Evolutionary conservation across 345 rosid species (phyloP).

Genomic region (Melaleuca quinquenervia): DNA sequence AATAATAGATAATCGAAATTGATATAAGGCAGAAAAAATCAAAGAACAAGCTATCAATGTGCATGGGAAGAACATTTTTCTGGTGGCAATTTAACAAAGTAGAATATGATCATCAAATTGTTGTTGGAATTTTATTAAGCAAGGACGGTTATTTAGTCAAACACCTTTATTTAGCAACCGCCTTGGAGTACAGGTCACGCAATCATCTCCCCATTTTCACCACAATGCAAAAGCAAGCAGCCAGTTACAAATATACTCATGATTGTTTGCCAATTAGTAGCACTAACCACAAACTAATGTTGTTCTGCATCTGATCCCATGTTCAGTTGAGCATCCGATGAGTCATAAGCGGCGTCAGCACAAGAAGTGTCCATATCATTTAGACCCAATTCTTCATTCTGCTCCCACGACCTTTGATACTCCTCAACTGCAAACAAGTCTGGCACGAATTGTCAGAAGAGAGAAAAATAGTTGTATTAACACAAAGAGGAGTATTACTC

Average conservation of each 20-base stretch:
- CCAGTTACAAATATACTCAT: not conserved
- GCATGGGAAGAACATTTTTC: not conserved
- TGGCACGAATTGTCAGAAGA: not conserved
- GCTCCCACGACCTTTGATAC: slow-evolving; percentile 86
- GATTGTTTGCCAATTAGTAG: not conserved
- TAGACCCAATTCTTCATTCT: slow-evolving; percentile 86
- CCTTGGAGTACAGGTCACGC: not conserved
- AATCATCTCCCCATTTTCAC: not conserved
- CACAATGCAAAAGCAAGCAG: not conserved
- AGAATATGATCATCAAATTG: not conserved
- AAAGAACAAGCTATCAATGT: too few relatives aligned
- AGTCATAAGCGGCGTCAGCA: slow-evolving; percentile 71
- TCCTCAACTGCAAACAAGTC: slow-evolving; percentile 49
- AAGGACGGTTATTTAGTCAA: not conserved
- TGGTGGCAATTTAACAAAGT: not conserved
- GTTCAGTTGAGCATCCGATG: not conserved
- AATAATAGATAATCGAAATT: too few relatives aligned
- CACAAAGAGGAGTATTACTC: not conserved
- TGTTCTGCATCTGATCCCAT: not conserved
- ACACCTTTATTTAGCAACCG: not conserved
- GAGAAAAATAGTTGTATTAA: not conserved
- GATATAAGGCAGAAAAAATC: too few relatives aligned
- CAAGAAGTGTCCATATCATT: slow-evolving; percentile 83
- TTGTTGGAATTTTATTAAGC: not conserved
- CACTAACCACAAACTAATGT: not conserved